Percentiles rank a stretch among this genome's conserved stretches.
phyloP scores from a whole-genome alignment of 306 rosid genomes.

The Inga leiocalycina region DNA sequence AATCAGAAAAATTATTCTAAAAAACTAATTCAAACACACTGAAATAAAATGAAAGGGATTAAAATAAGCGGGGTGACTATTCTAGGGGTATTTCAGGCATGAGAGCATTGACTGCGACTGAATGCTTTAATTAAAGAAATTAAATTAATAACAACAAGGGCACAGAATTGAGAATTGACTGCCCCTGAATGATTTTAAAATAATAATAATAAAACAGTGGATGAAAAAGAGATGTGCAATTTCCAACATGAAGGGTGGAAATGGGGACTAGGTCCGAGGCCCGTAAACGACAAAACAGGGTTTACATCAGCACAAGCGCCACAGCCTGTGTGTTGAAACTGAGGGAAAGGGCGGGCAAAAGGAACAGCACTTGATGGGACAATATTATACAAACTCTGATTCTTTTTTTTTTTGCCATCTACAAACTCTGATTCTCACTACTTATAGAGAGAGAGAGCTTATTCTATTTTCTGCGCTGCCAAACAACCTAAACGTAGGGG shows the following conservation, averaged over 20 bases:
- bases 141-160: background rate
- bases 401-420: too few relatives aligned
- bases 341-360: background rate
- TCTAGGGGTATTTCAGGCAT: background rate
- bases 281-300: conserved; percentile 45
- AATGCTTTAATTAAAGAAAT: too few relatives aligned
- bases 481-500: background rate
- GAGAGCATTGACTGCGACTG: background rate
- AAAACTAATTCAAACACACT: too few relatives aligned
- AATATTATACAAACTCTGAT: background rate
- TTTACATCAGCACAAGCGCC: conserved; percentile 16
- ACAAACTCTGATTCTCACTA: background rate
- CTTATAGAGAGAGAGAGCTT: too few relatives aligned
- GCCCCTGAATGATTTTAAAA: background rate
- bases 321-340: background rate
- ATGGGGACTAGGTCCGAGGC: conserved; percentile 35
- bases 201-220: background rate
- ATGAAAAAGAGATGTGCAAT: conserved; percentile 5
- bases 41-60: background rate
- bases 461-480: background rate
- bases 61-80: conserved; percentile 1
- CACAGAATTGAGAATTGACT: background rate
- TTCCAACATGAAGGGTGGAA: conserved; percentile 15
- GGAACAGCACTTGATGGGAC: background rate
- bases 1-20: too few relatives aligned